Percentiles rank a stretch among this genome's conserved stretches.
Conservation (phyloP, 495 filamentous ascomycete species). For the Penicillium waksmanii region DNA sequence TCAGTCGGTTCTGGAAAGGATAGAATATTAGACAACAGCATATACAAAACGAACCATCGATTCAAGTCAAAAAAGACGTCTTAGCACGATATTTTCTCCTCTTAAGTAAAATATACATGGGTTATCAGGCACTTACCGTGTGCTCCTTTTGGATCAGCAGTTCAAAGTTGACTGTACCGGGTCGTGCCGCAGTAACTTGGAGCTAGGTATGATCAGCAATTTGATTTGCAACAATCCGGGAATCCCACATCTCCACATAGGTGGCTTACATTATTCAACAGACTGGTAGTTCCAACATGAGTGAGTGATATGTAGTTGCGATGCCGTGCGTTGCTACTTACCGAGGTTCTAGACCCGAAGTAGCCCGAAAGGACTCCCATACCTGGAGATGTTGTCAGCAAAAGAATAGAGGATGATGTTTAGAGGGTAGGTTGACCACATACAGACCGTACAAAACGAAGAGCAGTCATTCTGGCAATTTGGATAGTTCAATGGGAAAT, state of each 20-base stretch:
- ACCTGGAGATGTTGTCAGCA: constrained; percentile 54
- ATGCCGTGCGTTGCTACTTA: constrained; percentile 39
- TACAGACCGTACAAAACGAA: constrained; percentile 67
- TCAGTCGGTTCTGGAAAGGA: constrained; percentile 74
- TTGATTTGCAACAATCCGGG: background rate
- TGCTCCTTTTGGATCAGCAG: constrained; percentile 85
- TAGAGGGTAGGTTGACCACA: constrained; percentile 12
- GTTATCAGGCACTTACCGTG: constrained; percentile 59
- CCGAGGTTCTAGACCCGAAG: constrained; percentile 87
- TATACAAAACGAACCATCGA: background rate
- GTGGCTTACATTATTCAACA: constrained; percentile 44
- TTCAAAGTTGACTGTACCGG: constrained; percentile 84
- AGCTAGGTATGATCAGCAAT: constrained; percentile 54
- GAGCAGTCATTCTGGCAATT: constrained; percentile 51
- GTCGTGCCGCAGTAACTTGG: constrained; percentile 72
- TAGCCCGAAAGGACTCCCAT: constrained; percentile 78
- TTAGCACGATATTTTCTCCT: no score
- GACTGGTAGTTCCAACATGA: constrained; percentile 37
- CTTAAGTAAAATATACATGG: no score
- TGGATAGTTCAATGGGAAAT: background rate
- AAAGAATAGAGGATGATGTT: background rate
- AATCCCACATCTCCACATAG: background rate
- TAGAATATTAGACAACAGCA: background rate
- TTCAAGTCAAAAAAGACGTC: background rate
- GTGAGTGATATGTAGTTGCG: background rate